phyloP scores from a whole-genome alignment of 2,329 filamentous ascomycete genomes.

The Colletotrichum sp. region DNA sequence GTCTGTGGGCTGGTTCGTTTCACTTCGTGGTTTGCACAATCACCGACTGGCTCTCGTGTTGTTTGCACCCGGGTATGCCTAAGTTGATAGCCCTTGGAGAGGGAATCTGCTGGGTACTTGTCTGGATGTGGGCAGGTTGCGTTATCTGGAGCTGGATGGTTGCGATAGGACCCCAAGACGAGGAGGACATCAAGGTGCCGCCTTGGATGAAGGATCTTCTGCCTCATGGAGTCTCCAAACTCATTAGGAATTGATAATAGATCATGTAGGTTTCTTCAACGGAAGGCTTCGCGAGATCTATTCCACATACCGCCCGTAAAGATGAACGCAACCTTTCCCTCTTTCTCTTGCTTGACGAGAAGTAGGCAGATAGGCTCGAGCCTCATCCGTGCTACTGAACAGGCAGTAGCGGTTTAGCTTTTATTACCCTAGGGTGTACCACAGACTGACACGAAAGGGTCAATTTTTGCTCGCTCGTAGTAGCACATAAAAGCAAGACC shows the following conservation, averaged over 20 bases:
- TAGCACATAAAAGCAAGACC: background rate
- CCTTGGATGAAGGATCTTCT: background rate
- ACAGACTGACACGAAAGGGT: background rate
- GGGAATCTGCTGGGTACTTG: background rate
- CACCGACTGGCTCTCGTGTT: background rate
- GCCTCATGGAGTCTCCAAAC: background rate
- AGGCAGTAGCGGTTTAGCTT: background rate
- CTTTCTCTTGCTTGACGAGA: background rate
- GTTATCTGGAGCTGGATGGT: background rate
- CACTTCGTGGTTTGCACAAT: background rate
- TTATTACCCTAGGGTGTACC: background rate
- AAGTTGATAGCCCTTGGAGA: no score
- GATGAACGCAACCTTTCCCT: background rate
- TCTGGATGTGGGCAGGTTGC: background rate
- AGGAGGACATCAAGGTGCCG: background rate
- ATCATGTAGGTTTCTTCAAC: background rate
- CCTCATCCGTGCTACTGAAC: background rate
- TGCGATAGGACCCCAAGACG: background rate
- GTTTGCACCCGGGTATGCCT: background rate
- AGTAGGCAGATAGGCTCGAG: background rate
- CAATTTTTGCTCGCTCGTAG: background rate
- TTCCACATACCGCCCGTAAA: background rate
- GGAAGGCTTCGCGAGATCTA: background rate
- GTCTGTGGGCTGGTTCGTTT: background rate
- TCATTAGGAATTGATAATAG: background rate